A percentile compares a stretch with the other conserved stretches of the same genome.
Conservation (phyloP, 768 basidiomycete species). For the Collybia sordida region DNA sequence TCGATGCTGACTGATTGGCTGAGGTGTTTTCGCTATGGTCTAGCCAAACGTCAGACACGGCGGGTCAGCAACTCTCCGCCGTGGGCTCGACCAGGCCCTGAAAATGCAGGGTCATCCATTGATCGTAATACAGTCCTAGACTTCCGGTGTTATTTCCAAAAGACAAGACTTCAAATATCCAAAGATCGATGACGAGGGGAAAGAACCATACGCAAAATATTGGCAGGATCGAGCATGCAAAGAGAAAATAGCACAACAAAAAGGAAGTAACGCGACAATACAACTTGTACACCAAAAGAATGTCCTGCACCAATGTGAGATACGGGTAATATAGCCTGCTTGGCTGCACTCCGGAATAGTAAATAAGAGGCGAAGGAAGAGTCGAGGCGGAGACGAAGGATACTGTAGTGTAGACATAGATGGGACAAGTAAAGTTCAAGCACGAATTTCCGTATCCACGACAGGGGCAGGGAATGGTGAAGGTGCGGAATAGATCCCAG, state of each 20-base stretch:
- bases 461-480: slow-evolving; percentile 33
- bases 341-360: neutral
- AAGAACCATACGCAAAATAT: too few relatives aligned
- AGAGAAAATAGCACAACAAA: too few relatives aligned
- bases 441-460: slow-evolving; percentile 23
- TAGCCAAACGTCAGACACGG: too few relatives aligned
- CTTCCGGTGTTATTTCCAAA: neutral
- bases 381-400: neutral
- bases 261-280: too few relatives aligned
- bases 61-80: too few relatives aligned
- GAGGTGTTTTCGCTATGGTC: too few relatives aligned
- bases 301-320: slow-evolving; percentile 6
- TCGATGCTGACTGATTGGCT: too few relatives aligned
- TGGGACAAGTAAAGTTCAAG: slow-evolving; percentile 4
- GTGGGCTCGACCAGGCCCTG: too few relatives aligned
- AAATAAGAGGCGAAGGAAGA: neutral
- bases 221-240: neutral
- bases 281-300: neutral
- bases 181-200: neutral
- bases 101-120: too few relatives aligned
- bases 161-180: neutral
- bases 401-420: too few relatives aligned
- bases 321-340: slow-evolving; percentile 3
- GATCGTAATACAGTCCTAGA: too few relatives aligned
- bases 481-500: slow-evolving; percentile 30